Evolutionary conservation across 768 basidiomycete genomes (phyloP).

Genomic region (Heimioporus sp.): DNA sequence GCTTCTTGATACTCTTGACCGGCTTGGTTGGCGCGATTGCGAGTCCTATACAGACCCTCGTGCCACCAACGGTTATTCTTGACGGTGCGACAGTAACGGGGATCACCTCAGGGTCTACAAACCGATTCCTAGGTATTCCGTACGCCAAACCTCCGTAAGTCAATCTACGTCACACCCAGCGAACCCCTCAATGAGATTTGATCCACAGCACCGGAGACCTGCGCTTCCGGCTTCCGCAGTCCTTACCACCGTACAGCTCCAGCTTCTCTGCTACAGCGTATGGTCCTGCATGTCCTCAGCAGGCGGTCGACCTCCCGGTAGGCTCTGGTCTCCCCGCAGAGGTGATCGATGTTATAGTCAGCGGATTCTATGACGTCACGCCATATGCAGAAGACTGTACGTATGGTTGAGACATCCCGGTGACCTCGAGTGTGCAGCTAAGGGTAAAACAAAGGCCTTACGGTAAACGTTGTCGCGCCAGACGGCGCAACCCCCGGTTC

Average conservation of each 20-base stretch:
- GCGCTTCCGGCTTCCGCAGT: constrained; percentile 35
- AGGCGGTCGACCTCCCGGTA: not conserved
- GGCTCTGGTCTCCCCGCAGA: not conserved
- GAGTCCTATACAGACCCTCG: not conserved
- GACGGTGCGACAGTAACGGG: constrained; percentile 31
- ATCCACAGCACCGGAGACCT: constrained; percentile 29
- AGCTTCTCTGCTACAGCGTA: constrained; percentile 4
- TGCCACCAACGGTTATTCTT: constrained; percentile 18
- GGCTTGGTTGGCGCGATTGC: not conserved
- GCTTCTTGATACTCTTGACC: not conserved
- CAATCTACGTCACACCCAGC: not conserved
- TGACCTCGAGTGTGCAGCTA: no score
- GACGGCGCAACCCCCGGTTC: no score
- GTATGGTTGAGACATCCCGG: constrained; percentile 7
- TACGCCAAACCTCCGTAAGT: constrained; percentile 40
- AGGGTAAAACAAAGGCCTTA: no score
- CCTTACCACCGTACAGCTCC: not conserved
- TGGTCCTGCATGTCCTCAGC: not conserved
- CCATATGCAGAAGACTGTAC: constrained; percentile 47
- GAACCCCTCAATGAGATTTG: not conserved
- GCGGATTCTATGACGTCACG: constrained; percentile 30
- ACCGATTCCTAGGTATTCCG: constrained; percentile 40
- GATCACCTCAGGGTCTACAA: constrained; percentile 16
- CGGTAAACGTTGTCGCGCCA: no score
- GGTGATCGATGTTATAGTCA: constrained; percentile 16